Percentiles rank a stretch among this genome's conserved stretches.
These are phyloP conservation scores for Arabidopsis arenosa DNA, from an alignment of 345 rosid species.

Conservation along the genomic window DNA sequence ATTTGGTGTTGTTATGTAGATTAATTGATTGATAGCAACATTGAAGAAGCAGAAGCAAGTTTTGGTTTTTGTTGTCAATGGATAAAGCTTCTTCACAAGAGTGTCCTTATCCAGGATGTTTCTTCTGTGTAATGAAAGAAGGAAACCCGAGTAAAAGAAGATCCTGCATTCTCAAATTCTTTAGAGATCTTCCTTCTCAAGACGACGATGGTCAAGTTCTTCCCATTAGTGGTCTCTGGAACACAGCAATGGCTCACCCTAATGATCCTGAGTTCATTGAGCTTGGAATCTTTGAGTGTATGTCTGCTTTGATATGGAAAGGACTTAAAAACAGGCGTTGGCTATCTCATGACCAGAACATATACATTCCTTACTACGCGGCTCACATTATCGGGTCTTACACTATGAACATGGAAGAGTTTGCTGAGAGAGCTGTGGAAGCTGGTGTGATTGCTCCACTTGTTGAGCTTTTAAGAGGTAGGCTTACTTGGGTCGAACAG, in stretches of 20 bases:
- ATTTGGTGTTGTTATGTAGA: slow-evolving; percentile 16
- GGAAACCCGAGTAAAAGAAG: slow-evolving; percentile 96
- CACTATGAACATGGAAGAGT: slow-evolving; percentile 99
- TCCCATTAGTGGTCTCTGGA: slow-evolving; percentile 99
- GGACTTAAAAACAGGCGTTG: slow-evolving; percentile 94
- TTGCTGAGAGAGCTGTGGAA: slow-evolving; percentile 82
- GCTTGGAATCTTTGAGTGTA: slow-evolving; percentile 96
- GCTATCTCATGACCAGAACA: slow-evolving; percentile 96
- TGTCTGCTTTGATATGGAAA: slow-evolving; percentile 95
- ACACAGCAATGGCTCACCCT: slow-evolving; percentile 99
- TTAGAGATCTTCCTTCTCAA: slow-evolving; percentile 91
- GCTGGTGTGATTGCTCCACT: slow-evolving; percentile 90
- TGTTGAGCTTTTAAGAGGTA: slow-evolving; percentile 91
- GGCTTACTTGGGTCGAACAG: slow-evolving; percentile 98
- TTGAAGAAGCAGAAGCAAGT: slow-evolving; percentile 13
- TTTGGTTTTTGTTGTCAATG: slow-evolving; percentile 47
- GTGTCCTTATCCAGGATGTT: slow-evolving; percentile 99
- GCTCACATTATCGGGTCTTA: slow-evolving; percentile 99
- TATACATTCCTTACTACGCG: slow-evolving; percentile 97
- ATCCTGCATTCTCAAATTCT: slow-evolving; percentile 88
- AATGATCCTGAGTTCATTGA: slow-evolving; percentile 97
- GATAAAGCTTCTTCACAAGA: slow-evolving; percentile 80
- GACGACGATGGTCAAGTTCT: slow-evolving; percentile 98
- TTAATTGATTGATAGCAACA: slow-evolving; percentile 16
- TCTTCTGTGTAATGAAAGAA: slow-evolving; percentile 99